Conservation (phyloP, 2,329 filamentous ascomycete species). For the Trichoderma aggressivum region DNA sequence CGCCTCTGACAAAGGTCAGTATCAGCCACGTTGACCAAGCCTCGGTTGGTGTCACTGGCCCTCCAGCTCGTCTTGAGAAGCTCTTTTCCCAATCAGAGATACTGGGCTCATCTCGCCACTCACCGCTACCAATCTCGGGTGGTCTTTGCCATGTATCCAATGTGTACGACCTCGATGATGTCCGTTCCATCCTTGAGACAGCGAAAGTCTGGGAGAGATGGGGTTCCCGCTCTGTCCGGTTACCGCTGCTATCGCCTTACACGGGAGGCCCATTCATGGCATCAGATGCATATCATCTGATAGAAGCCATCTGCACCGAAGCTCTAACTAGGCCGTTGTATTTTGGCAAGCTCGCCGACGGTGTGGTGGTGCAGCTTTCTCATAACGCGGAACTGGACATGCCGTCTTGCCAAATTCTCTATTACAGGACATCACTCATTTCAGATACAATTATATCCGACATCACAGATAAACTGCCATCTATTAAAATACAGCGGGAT, state of each 20-base stretch:
- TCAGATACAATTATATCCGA: neutral
- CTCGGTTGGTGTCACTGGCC: constrained; percentile 39
- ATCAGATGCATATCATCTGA: neutral
- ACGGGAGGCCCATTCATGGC: neutral
- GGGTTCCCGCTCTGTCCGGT: neutral
- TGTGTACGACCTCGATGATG: constrained; percentile 30
- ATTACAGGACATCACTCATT: neutral
- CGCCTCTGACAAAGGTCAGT: constrained; percentile 32
- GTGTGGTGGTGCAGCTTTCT: neutral
- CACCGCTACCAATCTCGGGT: constrained; percentile 37
- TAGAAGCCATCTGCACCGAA: neutral
- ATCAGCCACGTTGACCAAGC: constrained; percentile 35
- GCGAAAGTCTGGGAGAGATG: neutral
- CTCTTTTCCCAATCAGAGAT: constrained; percentile 28
- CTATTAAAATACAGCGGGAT: neutral
- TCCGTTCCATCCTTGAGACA: neutral
- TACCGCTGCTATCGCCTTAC: neutral
- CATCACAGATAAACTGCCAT: neutral
- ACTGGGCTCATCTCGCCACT: constrained; percentile 5
- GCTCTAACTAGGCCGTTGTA: neutral
- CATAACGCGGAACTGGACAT: neutral
- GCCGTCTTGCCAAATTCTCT: neutral
- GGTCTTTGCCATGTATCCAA: constrained; percentile 40
- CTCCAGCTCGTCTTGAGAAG: constrained; percentile 27
- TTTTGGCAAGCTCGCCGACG: neutral